Evolutionary conservation across 1,139 yeast species (phyloP).

Genomic region (Taphrina flavorubra): DNA sequence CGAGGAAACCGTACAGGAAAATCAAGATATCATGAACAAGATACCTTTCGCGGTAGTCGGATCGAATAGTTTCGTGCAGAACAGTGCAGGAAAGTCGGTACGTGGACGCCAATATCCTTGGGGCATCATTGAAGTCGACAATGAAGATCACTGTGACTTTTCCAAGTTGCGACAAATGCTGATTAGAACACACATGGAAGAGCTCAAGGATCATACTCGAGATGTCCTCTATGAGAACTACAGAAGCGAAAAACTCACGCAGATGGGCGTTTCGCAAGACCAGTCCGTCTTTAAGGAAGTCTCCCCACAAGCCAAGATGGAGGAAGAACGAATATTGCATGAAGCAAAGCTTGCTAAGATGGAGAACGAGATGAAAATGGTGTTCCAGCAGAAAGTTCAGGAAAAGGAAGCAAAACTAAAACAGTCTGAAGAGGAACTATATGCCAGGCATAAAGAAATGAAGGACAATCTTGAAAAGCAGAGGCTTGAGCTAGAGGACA

Average conservation of each 20-base stretch:
- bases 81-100: constrained; percentile 76
- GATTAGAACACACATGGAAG: constrained; percentile 76
- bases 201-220: constrained; percentile 84
- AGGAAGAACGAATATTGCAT: constrained; percentile 90
- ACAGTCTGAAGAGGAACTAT: constrained; percentile 95
- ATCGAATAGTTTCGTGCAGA: constrained; percentile 75
- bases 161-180: constrained; percentile 86
- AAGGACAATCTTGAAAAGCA: constrained; percentile 90
- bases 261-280: constrained; percentile 92
- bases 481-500: constrained; percentile 86
- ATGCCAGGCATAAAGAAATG: constrained; percentile 95
- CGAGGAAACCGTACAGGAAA: constrained; percentile 73
- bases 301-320: constrained; percentile 89
- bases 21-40: constrained; percentile 68
- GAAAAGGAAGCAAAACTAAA: constrained; percentile 98
- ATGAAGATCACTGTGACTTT: constrained; percentile 93
- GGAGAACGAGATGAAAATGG: constrained; percentile 96
- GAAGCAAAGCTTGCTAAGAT: constrained; percentile 92
- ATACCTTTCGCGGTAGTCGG: constrained; percentile 97
- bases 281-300: constrained; percentile 88
- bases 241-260: constrained; percentile 78
- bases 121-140: constrained; percentile 97
- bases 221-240: constrained; percentile 82
- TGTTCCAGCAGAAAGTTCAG: constrained; percentile 93
- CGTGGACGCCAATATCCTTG: constrained; percentile 97